A percentile compares a stretch with the other conserved stretches of the same genome.
These are phyloP conservation scores for Paulinella micropora DNA, from an alignment of 78 protist genomes.

Conservation along the genomic window DNA sequence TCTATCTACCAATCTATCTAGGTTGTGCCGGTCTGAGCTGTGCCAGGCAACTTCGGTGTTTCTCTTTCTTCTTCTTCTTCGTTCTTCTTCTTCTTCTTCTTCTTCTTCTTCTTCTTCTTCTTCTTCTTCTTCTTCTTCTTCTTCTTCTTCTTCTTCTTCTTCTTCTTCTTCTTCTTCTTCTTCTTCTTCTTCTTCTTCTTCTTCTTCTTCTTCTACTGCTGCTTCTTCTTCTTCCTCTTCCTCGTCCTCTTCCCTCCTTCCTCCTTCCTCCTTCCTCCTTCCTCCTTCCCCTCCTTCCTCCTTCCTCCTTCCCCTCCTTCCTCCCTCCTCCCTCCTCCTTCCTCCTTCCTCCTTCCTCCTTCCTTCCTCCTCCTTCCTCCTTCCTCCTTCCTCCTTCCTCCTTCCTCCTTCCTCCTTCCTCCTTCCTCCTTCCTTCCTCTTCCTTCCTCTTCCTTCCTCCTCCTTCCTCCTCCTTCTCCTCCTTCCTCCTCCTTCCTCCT, in stretches of 20 bases:
- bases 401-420: too few relatives aligned
- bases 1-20: too few relatives aligned
- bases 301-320: not conserved
- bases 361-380: too few relatives aligned
- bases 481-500: too few relatives aligned
- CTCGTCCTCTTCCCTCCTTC: not conserved
- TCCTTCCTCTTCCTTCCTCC: too few relatives aligned
- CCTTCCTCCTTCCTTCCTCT: too few relatives aligned
- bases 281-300: not conserved
- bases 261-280: not conserved
- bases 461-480: too few relatives aligned
- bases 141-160: not conserved
- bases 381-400: too few relatives aligned
- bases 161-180: not conserved
- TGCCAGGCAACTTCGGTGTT: too few relatives aligned
- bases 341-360: not conserved
- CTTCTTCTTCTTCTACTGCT: not conserved
- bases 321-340: not conserved
- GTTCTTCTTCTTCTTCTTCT: not conserved
- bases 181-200: not conserved
- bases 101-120: not conserved
- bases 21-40: too few relatives aligned
- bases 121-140: not conserved
- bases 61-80: too few relatives aligned
- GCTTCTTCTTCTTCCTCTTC: too few relatives aligned